Percentiles rank a stretch among this genome's conserved stretches.
Evolutionary conservation across 441 rosid species (phyloP).

Genomic region (Gossypium davidsonii): DNA sequence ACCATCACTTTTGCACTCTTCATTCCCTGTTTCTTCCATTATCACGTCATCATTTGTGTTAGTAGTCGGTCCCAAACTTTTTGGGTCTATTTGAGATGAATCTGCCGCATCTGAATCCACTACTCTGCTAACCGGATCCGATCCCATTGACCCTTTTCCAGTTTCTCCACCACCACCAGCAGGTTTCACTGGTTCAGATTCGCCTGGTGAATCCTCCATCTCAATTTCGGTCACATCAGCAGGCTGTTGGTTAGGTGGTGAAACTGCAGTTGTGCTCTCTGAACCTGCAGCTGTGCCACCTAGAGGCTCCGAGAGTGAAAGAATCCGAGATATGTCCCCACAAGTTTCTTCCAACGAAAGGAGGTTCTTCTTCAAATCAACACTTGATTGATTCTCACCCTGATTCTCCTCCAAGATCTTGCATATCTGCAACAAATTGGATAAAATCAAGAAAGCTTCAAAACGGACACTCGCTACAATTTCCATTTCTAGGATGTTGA

Average conservation of each 20-base stretch:
- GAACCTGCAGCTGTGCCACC: not conserved
- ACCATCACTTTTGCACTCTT: no score
- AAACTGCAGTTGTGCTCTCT: not conserved
- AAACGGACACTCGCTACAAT: not conserved
- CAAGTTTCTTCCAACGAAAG: constrained; percentile 36
- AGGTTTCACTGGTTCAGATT: not conserved
- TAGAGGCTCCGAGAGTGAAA: constrained; percentile 19
- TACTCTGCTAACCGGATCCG: not conserved
- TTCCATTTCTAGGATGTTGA: not conserved
- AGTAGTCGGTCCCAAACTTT: not conserved
- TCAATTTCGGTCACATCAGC: not conserved
- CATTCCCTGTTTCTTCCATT: not conserved
- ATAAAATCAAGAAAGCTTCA: not conserved
- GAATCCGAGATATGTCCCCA: constrained; percentile 33
- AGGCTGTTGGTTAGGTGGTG: not conserved
- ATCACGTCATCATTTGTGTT: not conserved
- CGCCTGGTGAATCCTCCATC: constrained; percentile 2
- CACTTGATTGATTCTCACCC: constrained; percentile 37
- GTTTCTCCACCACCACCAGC: not conserved
- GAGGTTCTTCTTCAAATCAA: constrained; percentile 47
- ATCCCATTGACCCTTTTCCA: not conserved
- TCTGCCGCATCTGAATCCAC: not conserved
- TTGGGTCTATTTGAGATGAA: not conserved
- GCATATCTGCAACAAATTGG: constrained; percentile 49
- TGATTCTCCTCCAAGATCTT: constrained; percentile 44